Base-by-base conservation (phyloP, 805 yeast species). In the Naumovozyma castellii region DNA sequence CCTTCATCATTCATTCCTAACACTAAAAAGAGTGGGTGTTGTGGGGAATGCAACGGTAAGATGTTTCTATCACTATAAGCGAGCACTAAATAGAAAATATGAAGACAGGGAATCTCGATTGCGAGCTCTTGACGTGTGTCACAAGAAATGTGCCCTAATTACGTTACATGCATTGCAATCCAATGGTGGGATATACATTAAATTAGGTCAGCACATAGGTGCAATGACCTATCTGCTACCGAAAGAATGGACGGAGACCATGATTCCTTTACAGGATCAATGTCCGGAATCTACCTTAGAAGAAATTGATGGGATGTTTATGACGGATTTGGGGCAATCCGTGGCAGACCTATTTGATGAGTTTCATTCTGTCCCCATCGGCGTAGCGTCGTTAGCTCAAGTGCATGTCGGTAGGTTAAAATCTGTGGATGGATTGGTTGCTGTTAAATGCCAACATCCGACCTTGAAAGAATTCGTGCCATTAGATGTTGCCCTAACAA, bases 381-480 rank as follows among this genome's bases (percentile, higher is more conserved):
- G 98, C 1, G 94, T 85, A 4, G 98, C 98, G 0, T 85, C 96
- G 1, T 68, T 92, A 47, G 98, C 98, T 0, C 99, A 92, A 56
- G 99, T 92, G 4, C 97, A 92, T 62, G 64, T 68, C 18, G 99
- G 94, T 0, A 71, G 60, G 2, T 56, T 88, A 39, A 34, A 36
- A 14, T 22, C 27, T 9, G 37, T 25, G 6, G 63, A 57, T 3
- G 71, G 69, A 1, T 75, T 70, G 51, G 97, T 90, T 2, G 98
- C 98, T 1, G 95, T 92, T 17, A 92, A 92, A 55, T 73, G 90
- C 32, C 98, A 92, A 60, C 97, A 88, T 59, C 98, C 98, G 0
- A 73, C 85, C 2, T 66, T 92, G 39, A 73, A 76, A 35, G 84
- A 82, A 50, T 92, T 84, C 64, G 94, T 92, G 8, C 98, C 98